phyloP scores from a whole-genome alignment of 1,284 basidiomycete species.

The Apiotrichum sp. region DNA sequence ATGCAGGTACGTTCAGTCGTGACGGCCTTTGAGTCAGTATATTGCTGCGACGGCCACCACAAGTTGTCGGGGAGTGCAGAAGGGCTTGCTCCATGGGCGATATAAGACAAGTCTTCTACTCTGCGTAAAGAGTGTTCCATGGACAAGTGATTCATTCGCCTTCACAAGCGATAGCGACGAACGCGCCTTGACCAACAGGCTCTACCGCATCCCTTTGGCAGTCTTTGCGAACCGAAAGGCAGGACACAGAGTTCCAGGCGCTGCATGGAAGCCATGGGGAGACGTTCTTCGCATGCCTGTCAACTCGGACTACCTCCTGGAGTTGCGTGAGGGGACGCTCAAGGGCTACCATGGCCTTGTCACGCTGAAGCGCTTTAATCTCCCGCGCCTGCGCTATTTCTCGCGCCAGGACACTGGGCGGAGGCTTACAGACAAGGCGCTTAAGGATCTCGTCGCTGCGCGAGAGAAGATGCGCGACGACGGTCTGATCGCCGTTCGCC shows the following conservation, averaged over 20 bases:
- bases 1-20: too few relatives aligned
- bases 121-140: too few relatives aligned
- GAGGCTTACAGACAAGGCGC: conserved; percentile 26
- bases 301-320: conserved; percentile 19
- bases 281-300: conserved; percentile 32
- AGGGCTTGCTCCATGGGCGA: too few relatives aligned
- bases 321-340: conserved; percentile 23
- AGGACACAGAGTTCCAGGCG: conserved; percentile 22
- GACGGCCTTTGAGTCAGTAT: too few relatives aligned
- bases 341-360: conserved; percentile 17
- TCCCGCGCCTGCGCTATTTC: conserved; percentile 12
- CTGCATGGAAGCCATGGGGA: conserved; percentile 26
- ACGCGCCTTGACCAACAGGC: conserved; percentile 10
- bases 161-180: too few relatives aligned
- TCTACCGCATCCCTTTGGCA: conserved; percentile 21
- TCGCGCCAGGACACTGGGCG: conserved; percentile 56
- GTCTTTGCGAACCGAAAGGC: conserved; percentile 20
- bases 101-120: too few relatives aligned
- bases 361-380: conserved; percentile 1
- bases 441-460: conserved; percentile 24
- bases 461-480: conserved; percentile 44
- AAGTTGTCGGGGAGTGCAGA: too few relatives aligned
- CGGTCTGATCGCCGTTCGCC: conserved; percentile 4
- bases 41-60: too few relatives aligned
- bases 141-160: too few relatives aligned